Conservation (phyloP, 345 rosid species). For the Durio zibethinus region DNA sequence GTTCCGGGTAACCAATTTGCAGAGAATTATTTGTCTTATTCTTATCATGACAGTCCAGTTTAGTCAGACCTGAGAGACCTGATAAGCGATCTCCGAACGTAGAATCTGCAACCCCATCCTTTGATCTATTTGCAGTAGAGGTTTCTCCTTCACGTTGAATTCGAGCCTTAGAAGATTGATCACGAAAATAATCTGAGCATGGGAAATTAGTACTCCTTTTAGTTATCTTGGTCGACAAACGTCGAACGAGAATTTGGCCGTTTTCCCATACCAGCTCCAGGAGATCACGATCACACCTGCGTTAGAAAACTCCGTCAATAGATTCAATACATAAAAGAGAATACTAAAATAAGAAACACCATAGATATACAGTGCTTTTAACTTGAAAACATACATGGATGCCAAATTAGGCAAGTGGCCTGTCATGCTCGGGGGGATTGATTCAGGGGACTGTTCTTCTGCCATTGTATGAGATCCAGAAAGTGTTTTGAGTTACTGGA, state of each 20-base stretch:
- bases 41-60: background rate
- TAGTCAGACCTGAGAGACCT: background rate
- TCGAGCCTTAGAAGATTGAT: background rate
- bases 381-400: constrained; percentile 17
- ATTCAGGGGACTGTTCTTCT: background rate
- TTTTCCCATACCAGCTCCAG: constrained; percentile 39
- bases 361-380: background rate
- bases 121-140: constrained; percentile 7
- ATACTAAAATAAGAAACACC: background rate
- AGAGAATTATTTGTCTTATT: background rate
- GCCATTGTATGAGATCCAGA: background rate
- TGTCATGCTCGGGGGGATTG: background rate
- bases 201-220: constrained; percentile 9
- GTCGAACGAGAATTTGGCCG: constrained; percentile 27
- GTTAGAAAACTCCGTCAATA: background rate
- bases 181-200: background rate
- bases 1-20: background rate
- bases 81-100: background rate
- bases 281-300: constrained; percentile 42
- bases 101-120: constrained; percentile 9
- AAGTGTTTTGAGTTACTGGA: background rate
- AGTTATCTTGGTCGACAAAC: constrained; percentile 17
- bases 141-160: background rate
- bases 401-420: constrained; percentile 4
- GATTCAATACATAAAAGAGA: background rate